phyloP scores from a whole-genome alignment of 78 protist species.

The Speleostelium caveatum region DNA sequence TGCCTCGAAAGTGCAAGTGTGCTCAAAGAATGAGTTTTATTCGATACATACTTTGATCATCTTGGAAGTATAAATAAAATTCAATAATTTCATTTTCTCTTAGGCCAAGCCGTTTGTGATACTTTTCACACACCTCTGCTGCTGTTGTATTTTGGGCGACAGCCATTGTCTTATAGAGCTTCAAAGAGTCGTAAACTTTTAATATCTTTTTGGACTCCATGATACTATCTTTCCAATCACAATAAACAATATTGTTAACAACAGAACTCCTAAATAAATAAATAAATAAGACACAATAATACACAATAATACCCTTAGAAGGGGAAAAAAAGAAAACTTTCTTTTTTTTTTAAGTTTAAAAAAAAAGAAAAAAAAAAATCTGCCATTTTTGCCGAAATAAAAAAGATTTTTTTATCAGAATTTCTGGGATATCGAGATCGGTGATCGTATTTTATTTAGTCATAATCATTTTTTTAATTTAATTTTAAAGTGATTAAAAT shows the following conservation, averaged over 20 bases:
- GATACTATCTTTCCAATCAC: not conserved
- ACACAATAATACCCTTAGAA: too few relatives aligned
- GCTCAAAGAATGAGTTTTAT: not conserved
- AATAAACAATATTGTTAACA: not conserved
- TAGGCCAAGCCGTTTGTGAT: conserved; percentile 32
- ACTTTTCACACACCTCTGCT: conserved; percentile 66
- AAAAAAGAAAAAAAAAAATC: too few relatives aligned
- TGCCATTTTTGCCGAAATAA: too few relatives aligned
- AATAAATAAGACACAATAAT: too few relatives aligned
- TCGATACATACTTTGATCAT: conserved; percentile 45
- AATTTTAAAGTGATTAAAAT: too few relatives aligned
- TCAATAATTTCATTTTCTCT: conserved; percentile 26
- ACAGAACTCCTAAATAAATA: not conserved
- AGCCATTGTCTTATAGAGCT: conserved; percentile 62
- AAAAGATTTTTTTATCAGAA: too few relatives aligned
- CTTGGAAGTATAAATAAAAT: conserved; percentile 50
- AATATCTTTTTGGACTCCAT: conserved; percentile 55
- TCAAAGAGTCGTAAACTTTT: conserved; percentile 61
- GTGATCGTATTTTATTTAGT: too few relatives aligned
- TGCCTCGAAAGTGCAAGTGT: too few relatives aligned
- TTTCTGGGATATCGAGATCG: too few relatives aligned
- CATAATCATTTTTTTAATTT: too few relatives aligned
- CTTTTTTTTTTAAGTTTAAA: too few relatives aligned
- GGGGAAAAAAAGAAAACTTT: too few relatives aligned
- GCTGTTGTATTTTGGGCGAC: conserved; percentile 42